These are phyloP conservation scores for Sapria himalayana DNA, from an alignment of 345 rosid genomes.

Conservation along the genomic window DNA sequence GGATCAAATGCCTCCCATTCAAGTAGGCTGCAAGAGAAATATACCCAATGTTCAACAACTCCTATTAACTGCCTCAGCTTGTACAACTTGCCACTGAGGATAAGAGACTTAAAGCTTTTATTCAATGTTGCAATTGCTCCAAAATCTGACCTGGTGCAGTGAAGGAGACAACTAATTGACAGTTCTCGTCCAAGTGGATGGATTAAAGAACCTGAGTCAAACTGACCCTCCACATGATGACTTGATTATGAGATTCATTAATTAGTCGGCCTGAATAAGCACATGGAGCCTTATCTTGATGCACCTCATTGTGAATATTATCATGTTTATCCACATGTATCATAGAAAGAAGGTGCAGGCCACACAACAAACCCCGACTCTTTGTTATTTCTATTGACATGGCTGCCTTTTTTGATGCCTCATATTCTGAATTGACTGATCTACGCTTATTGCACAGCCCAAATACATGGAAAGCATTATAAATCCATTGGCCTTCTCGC, in stretches of 20 bases:
- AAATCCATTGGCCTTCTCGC: conserved; percentile 27
- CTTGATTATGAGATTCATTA: conserved; percentile 4
- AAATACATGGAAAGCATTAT: conserved; percentile 15
- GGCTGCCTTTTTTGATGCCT: conserved; percentile 11
- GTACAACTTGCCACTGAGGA: conserved; percentile 16
- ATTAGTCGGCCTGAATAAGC: conserved; percentile 2
- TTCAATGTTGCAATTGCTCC: conserved; percentile 18
- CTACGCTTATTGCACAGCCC: conserved; percentile 17
- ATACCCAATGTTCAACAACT: conserved; percentile 45
- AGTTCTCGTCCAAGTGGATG: conserved; percentile 41
- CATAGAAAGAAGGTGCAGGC: conserved; percentile 1
- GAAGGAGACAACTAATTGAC: conserved; percentile 33
- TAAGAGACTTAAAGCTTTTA: conserved; percentile 15
- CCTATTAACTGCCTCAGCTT: conserved; percentile 16
- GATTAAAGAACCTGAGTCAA: conserved; percentile 30
- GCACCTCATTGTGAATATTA: not conserved
- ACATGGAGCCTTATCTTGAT: too few species aligned
- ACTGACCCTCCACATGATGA: conserved; percentile 10
- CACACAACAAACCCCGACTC: conserved; percentile 3
- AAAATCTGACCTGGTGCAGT: conserved; percentile 35
- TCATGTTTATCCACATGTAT: not conserved
- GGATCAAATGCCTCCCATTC: conserved; percentile 88
- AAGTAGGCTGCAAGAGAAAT: conserved; percentile 41
- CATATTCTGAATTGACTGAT: conserved; percentile 12
- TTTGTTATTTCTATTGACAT: conserved; percentile 6